phyloP scores from a whole-genome alignment of 169 alveolate species.

The Sarcocystis neurona region DNA sequence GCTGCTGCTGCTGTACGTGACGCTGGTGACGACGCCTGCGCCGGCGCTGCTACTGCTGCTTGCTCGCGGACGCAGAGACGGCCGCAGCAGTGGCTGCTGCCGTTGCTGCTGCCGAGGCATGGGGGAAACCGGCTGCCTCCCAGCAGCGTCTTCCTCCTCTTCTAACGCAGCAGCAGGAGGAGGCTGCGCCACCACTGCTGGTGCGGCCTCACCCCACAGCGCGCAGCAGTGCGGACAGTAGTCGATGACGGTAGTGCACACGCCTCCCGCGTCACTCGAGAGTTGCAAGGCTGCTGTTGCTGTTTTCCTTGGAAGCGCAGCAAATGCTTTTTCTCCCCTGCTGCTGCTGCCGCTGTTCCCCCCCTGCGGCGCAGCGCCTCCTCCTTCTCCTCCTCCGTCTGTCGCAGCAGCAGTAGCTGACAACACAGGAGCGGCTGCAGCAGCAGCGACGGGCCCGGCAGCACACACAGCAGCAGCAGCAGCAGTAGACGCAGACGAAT shows the following conservation, averaged over 20 bases:
- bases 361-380: conserved; percentile 1
- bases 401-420: too few relatives aligned
- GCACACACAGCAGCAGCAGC: too few relatives aligned
- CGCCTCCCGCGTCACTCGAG: conserved; percentile 22
- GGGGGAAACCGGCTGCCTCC: too few relatives aligned
- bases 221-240: conserved; percentile 19
- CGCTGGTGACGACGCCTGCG: too few relatives aligned
- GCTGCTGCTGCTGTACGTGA: too few relatives aligned
- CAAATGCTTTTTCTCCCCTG: background rate
- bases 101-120: too few relatives aligned
- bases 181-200: background rate
- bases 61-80: too few relatives aligned
- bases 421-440: too few relatives aligned
- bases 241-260: background rate
- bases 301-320: background rate
- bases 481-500: too few relatives aligned
- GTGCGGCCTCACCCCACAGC: background rate
- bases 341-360: background rate
- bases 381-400: background rate
- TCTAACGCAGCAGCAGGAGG: background rate
- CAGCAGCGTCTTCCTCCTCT: background rate
- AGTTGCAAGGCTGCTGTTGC: background rate
- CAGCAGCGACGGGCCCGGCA: too few relatives aligned
- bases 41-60: too few relatives aligned
- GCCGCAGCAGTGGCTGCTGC: too few relatives aligned